Evolutionary conservation across 2,329 filamentous ascomycete species (phyloP), one percentile per base, ranked within the genome.

Genomic region (Xylaria sp.): DNA sequence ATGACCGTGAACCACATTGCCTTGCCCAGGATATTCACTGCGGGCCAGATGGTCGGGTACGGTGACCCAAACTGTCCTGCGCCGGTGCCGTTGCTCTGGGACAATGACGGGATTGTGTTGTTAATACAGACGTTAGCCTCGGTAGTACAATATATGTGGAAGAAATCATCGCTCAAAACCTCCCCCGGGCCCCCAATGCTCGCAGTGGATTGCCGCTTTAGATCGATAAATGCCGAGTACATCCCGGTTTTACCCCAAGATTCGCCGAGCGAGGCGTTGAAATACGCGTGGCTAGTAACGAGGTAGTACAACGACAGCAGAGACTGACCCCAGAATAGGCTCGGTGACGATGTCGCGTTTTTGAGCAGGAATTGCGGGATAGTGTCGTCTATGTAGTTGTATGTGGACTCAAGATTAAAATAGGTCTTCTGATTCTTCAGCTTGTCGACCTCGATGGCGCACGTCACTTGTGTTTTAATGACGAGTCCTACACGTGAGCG

Each of bases 1-100:
- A 72, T 62, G 31, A 61, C 58, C 9, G 66, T 65, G 54, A 71
- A 71, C 63, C 60, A 72, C 63, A 69, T 71, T 23, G 70, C 65
- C 54, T 71, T 72, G 23, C 66, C 68, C 2, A 72, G 53, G 9
- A 57, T 26, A 26, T 69, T 54, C 0, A 69, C 42, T 1, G 58
- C n/a, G 7, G 26, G 11, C 68, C 70, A 72, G 13, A 72, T 72
- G 11, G 17, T 56, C 13, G 70, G 57, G 17, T 65, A 65, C 3
- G 63, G 68, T 36, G 33, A 40, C 56, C 58, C 20, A 36, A 36
- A 7, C 42, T 6, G 40, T 62, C 65, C 65, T 23, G 28, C 28
- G 28, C 28, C 28, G 28, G 28, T 28, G 28, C 28, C 28, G 28
- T 28, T 28, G 28, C 48, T 6, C 1, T 40, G 10, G 2, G 49